Evolutionary conservation across 345 rosid species (phyloP).

Genomic region (Boechera stricta): DNA sequence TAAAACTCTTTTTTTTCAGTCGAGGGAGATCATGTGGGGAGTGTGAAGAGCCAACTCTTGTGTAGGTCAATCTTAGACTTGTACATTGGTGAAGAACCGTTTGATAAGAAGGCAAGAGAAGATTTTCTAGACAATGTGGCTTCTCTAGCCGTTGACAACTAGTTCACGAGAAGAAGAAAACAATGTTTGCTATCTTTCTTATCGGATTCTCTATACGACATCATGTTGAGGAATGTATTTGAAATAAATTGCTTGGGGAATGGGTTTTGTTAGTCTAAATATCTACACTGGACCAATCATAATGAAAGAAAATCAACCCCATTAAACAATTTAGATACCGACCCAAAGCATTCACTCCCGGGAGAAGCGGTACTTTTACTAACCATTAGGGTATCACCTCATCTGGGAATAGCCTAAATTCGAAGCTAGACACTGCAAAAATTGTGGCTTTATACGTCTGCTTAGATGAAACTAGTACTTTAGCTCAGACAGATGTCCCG

Average conservation of each 20-base stretch:
- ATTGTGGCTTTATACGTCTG: slow-evolving; percentile 30
- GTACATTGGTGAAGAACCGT: slow-evolving; percentile 83
- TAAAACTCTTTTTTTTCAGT: slow-evolving; percentile 46
- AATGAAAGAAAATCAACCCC: slow-evolving; percentile 14
- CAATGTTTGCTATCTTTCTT: slow-evolving; percentile 14
- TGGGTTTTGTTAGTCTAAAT: slow-evolving; percentile 24
- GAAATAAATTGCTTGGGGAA: slow-evolving; percentile 10
- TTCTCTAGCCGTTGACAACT: slow-evolving; percentile 44
- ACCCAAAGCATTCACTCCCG: slow-evolving; percentile 21
- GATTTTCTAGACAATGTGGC: slow-evolving; percentile 67
- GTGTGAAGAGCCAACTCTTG: slow-evolving; percentile 77
- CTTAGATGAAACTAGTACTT: slow-evolving; percentile 48
- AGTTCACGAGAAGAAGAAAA: slow-evolving; percentile 29
- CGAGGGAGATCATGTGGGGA: slow-evolving; percentile 78
- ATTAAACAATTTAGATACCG: slow-evolving; percentile 28
- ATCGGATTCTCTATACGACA: slow-evolving; percentile 4
- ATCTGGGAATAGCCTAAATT: slow-evolving; percentile 12
- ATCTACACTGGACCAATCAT: slow-evolving; percentile 34
- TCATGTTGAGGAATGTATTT: slow-evolving; percentile 29
- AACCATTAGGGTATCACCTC: slow-evolving; percentile 11
- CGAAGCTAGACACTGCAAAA: slow-evolving; percentile 45
- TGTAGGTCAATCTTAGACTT: slow-evolving; percentile 79
- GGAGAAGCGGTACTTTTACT: slow-evolving; percentile 7
- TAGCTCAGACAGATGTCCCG: slow-evolving; percentile 58
- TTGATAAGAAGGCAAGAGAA: slow-evolving; percentile 74